phyloP scores from a whole-genome alignment of 495 filamentous ascomycete species.

The Lophiotrema nucula region DNA sequence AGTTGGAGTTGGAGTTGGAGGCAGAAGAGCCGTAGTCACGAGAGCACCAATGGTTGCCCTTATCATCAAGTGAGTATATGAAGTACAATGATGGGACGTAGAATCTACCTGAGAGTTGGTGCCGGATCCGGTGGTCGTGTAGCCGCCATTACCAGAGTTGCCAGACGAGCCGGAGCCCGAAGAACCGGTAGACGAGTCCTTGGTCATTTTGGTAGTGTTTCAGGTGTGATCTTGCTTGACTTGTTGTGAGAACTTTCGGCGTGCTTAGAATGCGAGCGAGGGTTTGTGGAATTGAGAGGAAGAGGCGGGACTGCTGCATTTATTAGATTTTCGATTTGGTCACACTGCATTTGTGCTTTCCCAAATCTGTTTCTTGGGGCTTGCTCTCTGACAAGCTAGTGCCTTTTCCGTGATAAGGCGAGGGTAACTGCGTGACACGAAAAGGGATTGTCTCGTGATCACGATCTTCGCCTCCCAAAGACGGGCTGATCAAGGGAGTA shows the following conservation, averaged over 20 bases:
- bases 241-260: not conserved
- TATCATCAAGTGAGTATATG: not conserved
- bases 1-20: conserved; percentile 48
- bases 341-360: not conserved
- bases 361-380: not conserved
- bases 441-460: no score
- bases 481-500: no score
- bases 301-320: not conserved
- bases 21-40: conserved; percentile 52
- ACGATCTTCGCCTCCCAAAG: no score
- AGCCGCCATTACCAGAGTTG: not conserved
- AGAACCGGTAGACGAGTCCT: not conserved
- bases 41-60: conserved; percentile 53
- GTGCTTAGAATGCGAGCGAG: not conserved
- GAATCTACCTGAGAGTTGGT: not conserved
- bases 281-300: not conserved
- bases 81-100: not conserved
- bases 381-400: no score
- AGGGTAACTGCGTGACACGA: no score
- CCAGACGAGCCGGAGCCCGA: not conserved
- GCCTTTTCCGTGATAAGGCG: no score
- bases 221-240: not conserved
- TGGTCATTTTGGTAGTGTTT: not conserved
- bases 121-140: not conserved
- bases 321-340: not conserved